Conservation (phyloP, 1,284 basidiomycete genomes). For the Cutaneotrichosporon daszewskae region DNA sequence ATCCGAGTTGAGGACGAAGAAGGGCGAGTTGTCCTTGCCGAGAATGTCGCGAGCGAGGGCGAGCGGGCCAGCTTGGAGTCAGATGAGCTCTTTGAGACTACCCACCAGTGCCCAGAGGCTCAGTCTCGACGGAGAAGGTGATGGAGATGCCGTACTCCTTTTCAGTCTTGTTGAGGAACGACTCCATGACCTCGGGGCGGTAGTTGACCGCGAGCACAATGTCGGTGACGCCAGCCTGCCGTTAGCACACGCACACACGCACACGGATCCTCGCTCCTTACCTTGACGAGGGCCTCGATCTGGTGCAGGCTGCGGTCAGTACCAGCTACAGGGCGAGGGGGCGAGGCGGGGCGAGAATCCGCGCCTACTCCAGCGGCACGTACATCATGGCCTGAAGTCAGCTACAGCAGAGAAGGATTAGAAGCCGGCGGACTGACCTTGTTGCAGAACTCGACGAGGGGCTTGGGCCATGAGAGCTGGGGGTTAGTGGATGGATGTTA, state of each 20-base stretch:
- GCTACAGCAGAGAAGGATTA: conserved; percentile 31
- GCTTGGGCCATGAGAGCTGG: conserved; percentile 51
- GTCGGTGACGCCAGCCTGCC: conserved; percentile 53
- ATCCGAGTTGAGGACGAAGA: conserved; percentile 56
- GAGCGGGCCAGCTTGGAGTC: conserved; percentile 51
- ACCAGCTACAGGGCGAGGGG: no score
- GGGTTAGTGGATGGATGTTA: conserved; percentile 11
- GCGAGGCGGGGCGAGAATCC: no score
- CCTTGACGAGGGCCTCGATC: conserved; percentile 54
- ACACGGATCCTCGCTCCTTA: conserved; percentile 20
- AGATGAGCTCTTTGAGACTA: conserved; percentile 1
- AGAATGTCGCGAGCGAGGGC: conserved; percentile 53
- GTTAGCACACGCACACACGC: conserved; percentile 2
- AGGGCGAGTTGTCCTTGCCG: conserved; percentile 53
- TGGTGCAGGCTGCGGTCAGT: conserved; percentile 48
- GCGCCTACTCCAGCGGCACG: no score
- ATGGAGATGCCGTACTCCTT: conserved; percentile 54
- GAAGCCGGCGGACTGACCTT: conserved; percentile 43
- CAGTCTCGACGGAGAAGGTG: conserved; percentile 53
- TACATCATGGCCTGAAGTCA: conserved; percentile 46
- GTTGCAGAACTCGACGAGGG: conserved; percentile 53
- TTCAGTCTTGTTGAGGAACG: conserved; percentile 53
- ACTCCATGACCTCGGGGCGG: conserved; percentile 54
- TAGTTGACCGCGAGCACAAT: conserved; percentile 55
- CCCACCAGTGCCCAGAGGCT: conserved; percentile 53